A percentile compares a stretch with the other conserved stretches of the same genome.
These are phyloP conservation scores for Cercospora sojina DNA, from an alignment of 2,329 filamentous ascomycete genomes.

Conservation along the genomic window DNA sequence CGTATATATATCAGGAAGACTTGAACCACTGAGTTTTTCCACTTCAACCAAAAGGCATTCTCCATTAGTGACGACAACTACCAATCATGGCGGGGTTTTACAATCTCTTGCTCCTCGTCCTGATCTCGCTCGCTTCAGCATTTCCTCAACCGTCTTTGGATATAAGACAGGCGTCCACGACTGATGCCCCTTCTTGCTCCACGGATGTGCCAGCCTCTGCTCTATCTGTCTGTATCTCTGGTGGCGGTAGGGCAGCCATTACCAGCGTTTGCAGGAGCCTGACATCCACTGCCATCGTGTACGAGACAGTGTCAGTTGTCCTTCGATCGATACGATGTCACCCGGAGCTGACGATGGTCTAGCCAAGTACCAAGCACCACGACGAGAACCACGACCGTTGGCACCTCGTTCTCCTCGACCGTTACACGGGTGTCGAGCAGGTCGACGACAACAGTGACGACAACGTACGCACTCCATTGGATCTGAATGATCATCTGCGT, in stretches of 20 bases:
- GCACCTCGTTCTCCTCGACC: slow-evolving; percentile 2
- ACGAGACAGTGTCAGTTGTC: not conserved
- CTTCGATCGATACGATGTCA: not conserved
- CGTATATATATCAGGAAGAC: not conserved
- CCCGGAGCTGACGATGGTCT: not conserved
- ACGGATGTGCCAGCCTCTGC: not conserved
- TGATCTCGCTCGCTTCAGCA: slow-evolving; percentile 1
- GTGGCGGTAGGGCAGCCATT: not conserved
- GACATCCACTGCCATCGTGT: not conserved
- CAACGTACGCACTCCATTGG: not conserved
- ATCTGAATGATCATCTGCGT: not conserved
- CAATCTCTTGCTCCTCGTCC: not conserved
- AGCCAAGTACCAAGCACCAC: not conserved
- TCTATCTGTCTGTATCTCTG: slow-evolving; percentile 2
- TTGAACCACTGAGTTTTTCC: not conserved
- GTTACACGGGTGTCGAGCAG: not conserved
- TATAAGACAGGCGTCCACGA: not conserved
- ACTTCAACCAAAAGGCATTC: not conserved
- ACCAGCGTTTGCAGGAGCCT: slow-evolving; percentile 6
- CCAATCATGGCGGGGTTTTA: not conserved
- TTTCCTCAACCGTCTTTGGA: slow-evolving; percentile 5
- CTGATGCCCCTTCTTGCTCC: not conserved
- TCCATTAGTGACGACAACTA: not conserved
- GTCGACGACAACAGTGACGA: slow-evolving; percentile 1
- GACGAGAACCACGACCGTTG: not conserved